Conservation (phyloP, 2,329 filamentous ascomycete species). For the Paraphoma sp. region DNA sequence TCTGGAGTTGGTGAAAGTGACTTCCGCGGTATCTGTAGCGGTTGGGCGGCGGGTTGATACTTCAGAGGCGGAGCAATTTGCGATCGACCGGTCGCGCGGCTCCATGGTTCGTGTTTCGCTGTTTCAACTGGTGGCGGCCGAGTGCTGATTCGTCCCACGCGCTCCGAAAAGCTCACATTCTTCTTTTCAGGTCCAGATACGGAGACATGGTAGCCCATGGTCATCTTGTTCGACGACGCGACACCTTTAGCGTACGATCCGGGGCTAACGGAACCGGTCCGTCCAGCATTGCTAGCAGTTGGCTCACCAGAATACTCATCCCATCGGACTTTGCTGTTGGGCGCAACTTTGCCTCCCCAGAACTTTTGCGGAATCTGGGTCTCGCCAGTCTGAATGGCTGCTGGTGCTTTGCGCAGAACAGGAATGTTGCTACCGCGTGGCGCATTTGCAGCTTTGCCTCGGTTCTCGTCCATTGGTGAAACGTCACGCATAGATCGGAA, state of each 20-base stretch:
- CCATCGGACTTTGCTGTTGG: conserved; percentile 57
- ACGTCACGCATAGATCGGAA: conserved; percentile 47
- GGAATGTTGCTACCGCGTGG: conserved; percentile 37
- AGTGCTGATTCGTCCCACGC: conserved; percentile 31
- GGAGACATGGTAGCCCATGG: conserved; percentile 45
- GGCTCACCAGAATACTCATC: conserved; percentile 72
- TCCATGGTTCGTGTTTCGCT: conserved; percentile 66
- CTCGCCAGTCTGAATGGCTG: conserved; percentile 24
- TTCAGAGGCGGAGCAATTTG: conserved; percentile 69
- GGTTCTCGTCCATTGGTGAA: conserved; percentile 49
- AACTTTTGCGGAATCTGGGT: conserved; percentile 39
- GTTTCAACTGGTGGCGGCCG: conserved; percentile 48
- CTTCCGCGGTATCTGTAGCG: conserved; percentile 58
- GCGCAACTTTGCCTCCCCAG: conserved; percentile 45
- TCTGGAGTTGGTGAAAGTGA: conserved; percentile 25
- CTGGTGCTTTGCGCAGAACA: conserved; percentile 42
- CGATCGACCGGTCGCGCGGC: conserved; percentile 73
- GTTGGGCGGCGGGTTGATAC: conserved; percentile 64
- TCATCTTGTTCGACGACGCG: conserved; percentile 14
- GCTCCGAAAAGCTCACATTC: conserved; percentile 39
- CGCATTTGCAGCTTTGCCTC: conserved; percentile 16
- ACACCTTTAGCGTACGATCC: conserved; percentile 44
- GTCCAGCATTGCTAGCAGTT: conserved; percentile 60
- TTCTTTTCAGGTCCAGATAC: conserved; percentile 36
- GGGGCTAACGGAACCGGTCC: conserved; percentile 63